A percentile compares a stretch with the other conserved stretches of the same genome.
These are phyloP conservation scores for Byssoonygena ceratinophila DNA, from an alignment of 2,329 filamentous ascomycete species.

Conservation along the genomic window DNA sequence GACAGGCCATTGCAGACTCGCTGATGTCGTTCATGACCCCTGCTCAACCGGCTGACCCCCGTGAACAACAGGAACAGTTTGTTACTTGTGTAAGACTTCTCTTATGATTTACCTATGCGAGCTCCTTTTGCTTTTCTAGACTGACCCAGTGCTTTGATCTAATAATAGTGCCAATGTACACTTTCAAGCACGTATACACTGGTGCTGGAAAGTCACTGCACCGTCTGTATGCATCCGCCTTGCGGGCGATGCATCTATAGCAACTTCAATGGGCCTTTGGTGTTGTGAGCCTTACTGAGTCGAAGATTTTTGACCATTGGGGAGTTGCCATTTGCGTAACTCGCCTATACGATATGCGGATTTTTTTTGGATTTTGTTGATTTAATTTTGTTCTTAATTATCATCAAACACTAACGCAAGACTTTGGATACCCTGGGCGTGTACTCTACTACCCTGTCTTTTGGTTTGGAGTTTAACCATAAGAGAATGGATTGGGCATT, in stretches of 20 bases:
- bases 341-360: background rate
- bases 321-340: background rate
- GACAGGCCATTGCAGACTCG: background rate
- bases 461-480: background rate
- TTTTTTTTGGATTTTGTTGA: background rate
- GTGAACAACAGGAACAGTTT: conserved; percentile 3
- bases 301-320: background rate
- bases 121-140: background rate
- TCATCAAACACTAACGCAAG: background rate
- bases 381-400: background rate
- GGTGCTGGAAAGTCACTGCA: conserved; percentile 5
- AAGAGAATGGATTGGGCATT: too few species aligned
- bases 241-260: conserved; percentile 4
- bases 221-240: conserved; percentile 13
- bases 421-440: background rate
- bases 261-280: background rate
- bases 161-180: conserved; percentile 11
- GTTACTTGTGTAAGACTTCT: conserved; percentile 13
- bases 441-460: background rate
- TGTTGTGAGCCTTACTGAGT: background rate
- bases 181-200: conserved; percentile 7
- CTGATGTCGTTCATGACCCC: background rate
- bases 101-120: background rate
- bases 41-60: background rate
- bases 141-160: background rate